Evolutionary conservation across 2,329 filamentous ascomycete species (phyloP).

Genomic region (Alternaria alternata): DNA sequence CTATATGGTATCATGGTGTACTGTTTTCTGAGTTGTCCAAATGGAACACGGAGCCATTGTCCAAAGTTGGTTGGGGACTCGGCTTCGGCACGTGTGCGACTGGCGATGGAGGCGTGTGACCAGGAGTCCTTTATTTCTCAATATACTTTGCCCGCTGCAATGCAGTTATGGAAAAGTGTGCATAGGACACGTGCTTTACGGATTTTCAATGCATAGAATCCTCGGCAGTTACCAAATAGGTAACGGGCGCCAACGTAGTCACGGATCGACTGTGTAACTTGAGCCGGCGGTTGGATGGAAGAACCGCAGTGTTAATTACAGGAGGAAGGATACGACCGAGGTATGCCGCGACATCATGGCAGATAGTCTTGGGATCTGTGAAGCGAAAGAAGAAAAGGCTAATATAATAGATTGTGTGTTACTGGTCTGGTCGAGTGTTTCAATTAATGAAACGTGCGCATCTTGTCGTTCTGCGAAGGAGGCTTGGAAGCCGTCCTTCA

Average conservation of each 20-base stretch:
- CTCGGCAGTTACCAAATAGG: conserved; percentile 10
- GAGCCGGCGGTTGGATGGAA: conserved; percentile 43
- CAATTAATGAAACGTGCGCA: conserved; percentile 32
- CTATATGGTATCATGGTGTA: conserved; percentile 35
- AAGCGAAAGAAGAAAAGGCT: conserved; percentile 16
- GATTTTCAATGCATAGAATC: neutral
- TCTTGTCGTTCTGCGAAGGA: conserved; percentile 8
- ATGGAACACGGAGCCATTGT: conserved; percentile 37
- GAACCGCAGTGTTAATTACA: conserved; percentile 33
- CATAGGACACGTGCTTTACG: conserved; percentile 26
- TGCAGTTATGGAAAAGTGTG: neutral
- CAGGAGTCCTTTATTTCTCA: conserved; percentile 21
- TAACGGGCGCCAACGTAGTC: conserved; percentile 8
- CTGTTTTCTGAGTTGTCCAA: conserved; percentile 19
- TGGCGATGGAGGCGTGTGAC: conserved; percentile 22
- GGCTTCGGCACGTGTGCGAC: conserved; percentile 11
- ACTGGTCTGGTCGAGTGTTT: conserved; percentile 33
- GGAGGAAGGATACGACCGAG: conserved; percentile 21
- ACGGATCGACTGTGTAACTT: conserved; percentile 10
- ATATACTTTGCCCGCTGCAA: conserved; percentile 20
- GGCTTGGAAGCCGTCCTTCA: conserved; percentile 21
- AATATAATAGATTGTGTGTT: conserved; percentile 47
- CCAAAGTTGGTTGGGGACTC: neutral
- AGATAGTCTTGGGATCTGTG: conserved; percentile 16
- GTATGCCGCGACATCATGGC: conserved; percentile 16